Evolutionary conservation across 129 eudicot species (phyloP).

Genomic region (Calendula officinalis): DNA sequence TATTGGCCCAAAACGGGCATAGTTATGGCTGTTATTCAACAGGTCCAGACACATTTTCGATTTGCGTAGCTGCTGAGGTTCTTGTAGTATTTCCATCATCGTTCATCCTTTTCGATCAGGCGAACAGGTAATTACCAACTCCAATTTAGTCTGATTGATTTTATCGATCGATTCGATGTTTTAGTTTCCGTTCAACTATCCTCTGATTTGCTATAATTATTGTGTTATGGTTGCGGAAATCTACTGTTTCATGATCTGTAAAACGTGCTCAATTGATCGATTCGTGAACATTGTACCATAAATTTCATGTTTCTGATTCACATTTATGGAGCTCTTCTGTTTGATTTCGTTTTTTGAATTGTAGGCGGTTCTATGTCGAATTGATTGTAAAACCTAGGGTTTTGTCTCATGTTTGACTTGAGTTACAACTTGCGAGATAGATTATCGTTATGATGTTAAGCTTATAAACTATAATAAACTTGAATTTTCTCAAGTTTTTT

Average conservation of each 20-base stretch:
- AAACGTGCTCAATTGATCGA: conserved; percentile 9
- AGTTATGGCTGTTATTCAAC: background rate
- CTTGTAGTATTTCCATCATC: too few relatives aligned
- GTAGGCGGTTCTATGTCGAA: background rate
- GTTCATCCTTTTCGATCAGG: too few relatives aligned
- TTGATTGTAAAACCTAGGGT: conserved; percentile 21
- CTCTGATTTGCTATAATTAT: too few relatives aligned
- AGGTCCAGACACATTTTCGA: background rate
- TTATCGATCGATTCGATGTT: too few relatives aligned
- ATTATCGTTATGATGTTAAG: too few relatives aligned
- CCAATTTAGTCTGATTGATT: too few relatives aligned
- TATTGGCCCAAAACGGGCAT: background rate
- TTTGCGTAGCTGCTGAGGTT: background rate
- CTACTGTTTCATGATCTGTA: background rate
- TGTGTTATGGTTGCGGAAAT: too few relatives aligned
- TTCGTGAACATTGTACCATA: background rate
- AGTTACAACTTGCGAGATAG: too few relatives aligned
- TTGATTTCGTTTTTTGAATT: background rate
- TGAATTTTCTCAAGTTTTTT: too few relatives aligned
- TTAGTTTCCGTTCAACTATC: too few relatives aligned
- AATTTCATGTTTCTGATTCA: background rate
- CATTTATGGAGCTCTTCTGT: background rate
- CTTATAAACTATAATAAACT: too few relatives aligned
- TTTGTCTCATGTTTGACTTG: background rate
- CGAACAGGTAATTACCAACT: too few relatives aligned